Conservation (phyloP, 1,139 yeast species). For the Eremothecium cymbalariae region DNA sequence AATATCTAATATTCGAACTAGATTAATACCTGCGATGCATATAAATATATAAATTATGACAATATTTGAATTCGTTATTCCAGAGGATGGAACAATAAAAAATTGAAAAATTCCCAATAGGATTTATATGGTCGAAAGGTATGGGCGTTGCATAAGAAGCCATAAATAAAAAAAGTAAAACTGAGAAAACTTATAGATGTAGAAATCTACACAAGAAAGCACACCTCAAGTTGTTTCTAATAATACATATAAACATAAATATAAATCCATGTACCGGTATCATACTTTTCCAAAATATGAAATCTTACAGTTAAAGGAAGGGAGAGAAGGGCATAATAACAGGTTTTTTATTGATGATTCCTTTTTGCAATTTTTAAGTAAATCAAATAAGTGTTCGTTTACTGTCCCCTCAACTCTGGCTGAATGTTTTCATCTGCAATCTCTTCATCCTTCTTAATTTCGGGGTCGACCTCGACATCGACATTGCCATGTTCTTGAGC, state of each 20-base stretch:
- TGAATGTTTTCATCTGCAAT: conserved; percentile 31
- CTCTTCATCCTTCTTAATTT: conserved; percentile 18
- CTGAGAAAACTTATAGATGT: too few species aligned
- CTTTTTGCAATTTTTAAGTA: not conserved
- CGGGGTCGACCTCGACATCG: conserved; percentile 14
- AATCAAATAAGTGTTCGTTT: conserved; percentile 4
- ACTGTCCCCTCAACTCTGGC: conserved; percentile 32
- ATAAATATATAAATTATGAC: too few species aligned
- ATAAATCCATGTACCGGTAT: not conserved
- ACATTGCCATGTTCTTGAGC: conserved; percentile 10
- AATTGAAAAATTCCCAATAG: too few species aligned
- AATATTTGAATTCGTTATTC: too few species aligned
- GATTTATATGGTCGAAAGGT: too few species aligned
- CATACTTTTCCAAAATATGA: not conserved
- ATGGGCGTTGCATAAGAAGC: too few species aligned
- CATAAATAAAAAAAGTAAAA: too few species aligned
- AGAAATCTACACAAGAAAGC: too few species aligned
- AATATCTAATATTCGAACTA: too few species aligned
- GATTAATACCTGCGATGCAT: too few species aligned
- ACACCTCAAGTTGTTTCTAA: conserved; percentile 1
- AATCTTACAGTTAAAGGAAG: not conserved
- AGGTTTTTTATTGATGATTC: not conserved
- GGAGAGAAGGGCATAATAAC: not conserved
- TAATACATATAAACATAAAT: not conserved
- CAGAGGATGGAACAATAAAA: too few species aligned